A percentile compares a stretch with the other conserved stretches of the same genome.
Evolutionary conservation across 306 rosid species (phyloP).

Genomic region (Macrotyloma uniflorum): DNA sequence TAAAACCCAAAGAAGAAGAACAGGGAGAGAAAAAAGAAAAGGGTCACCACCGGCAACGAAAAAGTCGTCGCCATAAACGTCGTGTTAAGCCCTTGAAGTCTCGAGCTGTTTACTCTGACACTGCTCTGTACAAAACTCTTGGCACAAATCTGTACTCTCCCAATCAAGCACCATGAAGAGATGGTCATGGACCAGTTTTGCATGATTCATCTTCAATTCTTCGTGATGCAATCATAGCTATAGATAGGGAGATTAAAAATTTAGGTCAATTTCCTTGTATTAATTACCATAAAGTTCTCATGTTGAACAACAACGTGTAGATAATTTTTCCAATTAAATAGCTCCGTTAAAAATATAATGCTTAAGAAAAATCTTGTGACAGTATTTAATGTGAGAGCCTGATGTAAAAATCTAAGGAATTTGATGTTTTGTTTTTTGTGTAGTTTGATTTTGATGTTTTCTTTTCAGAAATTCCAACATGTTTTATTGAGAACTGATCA

Average conservation of each 20-base stretch:
- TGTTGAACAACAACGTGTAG: background rate
- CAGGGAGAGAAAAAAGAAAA: slow-evolving; percentile 34
- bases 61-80: slow-evolving; percentile 47
- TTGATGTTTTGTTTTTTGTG: background rate
- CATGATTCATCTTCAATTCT: background rate
- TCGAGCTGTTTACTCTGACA: slow-evolving; percentile 69
- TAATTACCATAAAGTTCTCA: background rate
- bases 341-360: background rate
- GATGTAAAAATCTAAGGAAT: background rate
- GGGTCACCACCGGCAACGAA: slow-evolving; percentile 34
- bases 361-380: background rate
- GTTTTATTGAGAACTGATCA: background rate
- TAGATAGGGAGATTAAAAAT: slow-evolving; percentile 5
- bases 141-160: slow-evolving; percentile 62
- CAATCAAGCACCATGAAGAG: slow-evolving; percentile 25
- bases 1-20: slow-evolving; percentile 11
- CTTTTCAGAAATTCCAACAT: background rate
- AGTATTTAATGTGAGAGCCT: background rate
- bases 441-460: slow-evolving; percentile 15
- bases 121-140: slow-evolving; percentile 63
- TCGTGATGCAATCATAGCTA: background rate
- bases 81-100: slow-evolving; percentile 50
- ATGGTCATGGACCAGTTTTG: background rate
- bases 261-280: background rate
- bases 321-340: background rate